Conservation (phyloP, 2,329 filamentous ascomycete species). For the Monilinia polystroma region DNA sequence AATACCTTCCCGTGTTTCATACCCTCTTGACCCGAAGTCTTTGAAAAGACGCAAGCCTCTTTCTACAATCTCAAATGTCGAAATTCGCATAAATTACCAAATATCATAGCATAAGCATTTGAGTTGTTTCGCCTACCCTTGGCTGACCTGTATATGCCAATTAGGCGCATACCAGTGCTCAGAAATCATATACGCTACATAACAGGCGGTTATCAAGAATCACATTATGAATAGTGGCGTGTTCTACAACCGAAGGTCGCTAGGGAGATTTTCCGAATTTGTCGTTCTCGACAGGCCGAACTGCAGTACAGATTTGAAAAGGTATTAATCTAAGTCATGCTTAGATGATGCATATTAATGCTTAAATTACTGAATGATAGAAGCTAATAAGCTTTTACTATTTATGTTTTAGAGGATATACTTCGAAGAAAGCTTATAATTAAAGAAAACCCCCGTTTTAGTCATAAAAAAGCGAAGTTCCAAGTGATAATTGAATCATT, state of each 20-base stretch:
- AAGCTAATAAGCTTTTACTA: no score
- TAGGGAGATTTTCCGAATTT: background rate
- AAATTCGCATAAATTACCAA: background rate
- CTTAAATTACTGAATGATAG: background rate
- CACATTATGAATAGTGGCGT: background rate
- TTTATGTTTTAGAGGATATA: no score
- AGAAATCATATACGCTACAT: background rate
- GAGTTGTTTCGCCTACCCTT: background rate
- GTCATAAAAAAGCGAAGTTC: no score
- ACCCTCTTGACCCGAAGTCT: background rate
- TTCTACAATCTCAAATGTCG: background rate
- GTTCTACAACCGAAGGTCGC: background rate
- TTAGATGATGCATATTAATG: background rate
- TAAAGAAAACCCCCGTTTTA: no score
- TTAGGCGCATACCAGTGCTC: background rate
- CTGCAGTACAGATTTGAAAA: background rate
- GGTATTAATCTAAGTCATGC: background rate
- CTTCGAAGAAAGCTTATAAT: no score
- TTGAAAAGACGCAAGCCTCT: background rate
- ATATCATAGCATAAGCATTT: background rate
- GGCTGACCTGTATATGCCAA: background rate
- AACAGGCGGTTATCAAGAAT: background rate
- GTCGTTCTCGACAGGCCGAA: background rate
- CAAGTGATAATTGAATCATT: no score
- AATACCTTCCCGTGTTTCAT: background rate